phyloP scores from a whole-genome alignment of 176 grass and related monocot species.

The Triticum timopheevii region DNA sequence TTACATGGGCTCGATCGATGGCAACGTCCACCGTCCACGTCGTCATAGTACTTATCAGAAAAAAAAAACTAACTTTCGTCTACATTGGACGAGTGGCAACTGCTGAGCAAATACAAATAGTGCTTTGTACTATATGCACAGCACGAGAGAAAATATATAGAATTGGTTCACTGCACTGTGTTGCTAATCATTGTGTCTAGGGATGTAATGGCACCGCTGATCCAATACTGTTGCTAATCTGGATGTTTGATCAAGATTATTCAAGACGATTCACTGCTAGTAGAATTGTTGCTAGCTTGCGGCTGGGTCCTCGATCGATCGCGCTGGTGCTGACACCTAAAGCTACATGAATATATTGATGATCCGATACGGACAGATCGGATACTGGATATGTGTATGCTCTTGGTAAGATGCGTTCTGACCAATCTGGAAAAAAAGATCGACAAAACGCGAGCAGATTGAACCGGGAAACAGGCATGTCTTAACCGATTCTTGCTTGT shows the following conservation, averaged over 20 bases:
- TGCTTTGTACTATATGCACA: too few species aligned
- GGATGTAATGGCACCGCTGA: not conserved
- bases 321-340: too few species aligned
- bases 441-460: not conserved
- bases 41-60: too few species aligned
- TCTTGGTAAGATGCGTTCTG: not conserved
- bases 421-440: not conserved
- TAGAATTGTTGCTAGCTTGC: not conserved
- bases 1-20: too few species aligned
- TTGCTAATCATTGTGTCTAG: not conserved
- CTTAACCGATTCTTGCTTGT: slow-evolving; percentile 1
- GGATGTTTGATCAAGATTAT: not conserved
- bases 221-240: not conserved
- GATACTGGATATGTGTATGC: not conserved
- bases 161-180: not conserved
- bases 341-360: too few species aligned
- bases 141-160: not conserved
- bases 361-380: not conserved
- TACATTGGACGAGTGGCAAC: too few species aligned
- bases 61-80: too few species aligned
- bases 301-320: too few species aligned
- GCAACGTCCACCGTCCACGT: not conserved
- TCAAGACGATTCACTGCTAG: not conserved
- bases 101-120: too few species aligned
- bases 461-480: not conserved